phyloP scores from a whole-genome alignment of 176 grass and related monocot genomes.

The Eragrostis curvula region DNA sequence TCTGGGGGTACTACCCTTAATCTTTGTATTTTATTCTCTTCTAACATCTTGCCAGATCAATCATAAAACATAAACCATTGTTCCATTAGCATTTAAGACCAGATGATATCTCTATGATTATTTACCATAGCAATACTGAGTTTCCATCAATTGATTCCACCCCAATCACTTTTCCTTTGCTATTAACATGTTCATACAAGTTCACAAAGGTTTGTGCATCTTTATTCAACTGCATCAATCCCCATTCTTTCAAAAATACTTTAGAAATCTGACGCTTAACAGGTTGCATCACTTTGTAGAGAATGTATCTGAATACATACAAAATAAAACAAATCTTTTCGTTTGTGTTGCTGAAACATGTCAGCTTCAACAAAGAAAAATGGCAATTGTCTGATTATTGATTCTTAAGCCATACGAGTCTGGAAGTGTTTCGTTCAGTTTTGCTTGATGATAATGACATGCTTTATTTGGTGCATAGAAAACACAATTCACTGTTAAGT shows the following conservation, averaged over 20 bases:
- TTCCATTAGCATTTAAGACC: slow-evolving; percentile 14
- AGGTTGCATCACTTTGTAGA: slow-evolving; percentile 20
- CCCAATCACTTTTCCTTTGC: background rate
- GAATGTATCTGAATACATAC: slow-evolving; percentile 31
- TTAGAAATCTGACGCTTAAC: background rate
- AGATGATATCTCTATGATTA: background rate
- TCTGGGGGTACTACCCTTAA: slow-evolving; percentile 68
- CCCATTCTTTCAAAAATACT: background rate
- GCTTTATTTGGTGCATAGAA: slow-evolving; percentile 19
- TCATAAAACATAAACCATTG: background rate
- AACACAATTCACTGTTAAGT: slow-evolving; percentile 22
- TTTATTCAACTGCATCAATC: slow-evolving; percentile 5
- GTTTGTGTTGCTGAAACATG: background rate
- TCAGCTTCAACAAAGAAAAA: slow-evolving; percentile 26
- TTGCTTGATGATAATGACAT: slow-evolving; percentile 18
- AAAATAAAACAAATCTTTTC: slow-evolving; percentile 7
- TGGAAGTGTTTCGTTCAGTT: slow-evolving; percentile 16
- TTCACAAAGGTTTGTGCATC: background rate
- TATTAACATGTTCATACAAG: background rate
- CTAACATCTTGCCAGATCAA: background rate
- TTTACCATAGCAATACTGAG: background rate
- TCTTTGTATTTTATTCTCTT: slow-evolving; percentile 11
- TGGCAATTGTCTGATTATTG: slow-evolving; percentile 15
- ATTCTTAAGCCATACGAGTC: slow-evolving; percentile 15
- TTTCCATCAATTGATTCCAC: slow-evolving; percentile 10